phyloP scores from a whole-genome alignment of 2,329 filamentous ascomycete species.

The Lasiodiplodia sp. region DNA sequence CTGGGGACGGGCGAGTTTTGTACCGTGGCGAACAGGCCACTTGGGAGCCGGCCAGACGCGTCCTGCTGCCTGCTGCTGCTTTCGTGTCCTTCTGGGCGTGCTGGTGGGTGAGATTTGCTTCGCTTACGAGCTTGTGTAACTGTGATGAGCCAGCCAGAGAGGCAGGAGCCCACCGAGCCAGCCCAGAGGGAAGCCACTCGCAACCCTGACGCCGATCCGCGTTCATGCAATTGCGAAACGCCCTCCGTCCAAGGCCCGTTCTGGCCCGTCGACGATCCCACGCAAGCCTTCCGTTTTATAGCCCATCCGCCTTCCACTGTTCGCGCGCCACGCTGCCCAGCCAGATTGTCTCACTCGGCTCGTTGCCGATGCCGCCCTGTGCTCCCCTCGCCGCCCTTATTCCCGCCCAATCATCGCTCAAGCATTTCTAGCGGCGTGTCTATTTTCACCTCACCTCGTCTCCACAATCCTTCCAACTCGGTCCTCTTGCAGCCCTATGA shows the following conservation, averaged over 20 bases:
- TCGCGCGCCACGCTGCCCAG: background rate
- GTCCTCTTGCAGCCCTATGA: background rate
- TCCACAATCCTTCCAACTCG: background rate
- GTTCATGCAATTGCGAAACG: slow-evolving; percentile 26
- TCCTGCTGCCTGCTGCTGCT: background rate
- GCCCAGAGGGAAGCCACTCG: slow-evolving; percentile 2
- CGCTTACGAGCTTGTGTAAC: slow-evolving; percentile 26
- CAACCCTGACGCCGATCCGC: slow-evolving; percentile 17
- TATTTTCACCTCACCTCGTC: slow-evolving; percentile 20
- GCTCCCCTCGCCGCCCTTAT: slow-evolving; percentile 12
- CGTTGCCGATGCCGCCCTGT: slow-evolving; percentile 12
- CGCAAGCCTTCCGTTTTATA: background rate
- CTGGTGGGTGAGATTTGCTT: background rate
- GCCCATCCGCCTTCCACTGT: background rate
- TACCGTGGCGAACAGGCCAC: background rate
- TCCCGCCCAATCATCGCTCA: slow-evolving; percentile 10
- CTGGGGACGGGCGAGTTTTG: background rate
- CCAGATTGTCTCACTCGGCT: slow-evolving; percentile 1
- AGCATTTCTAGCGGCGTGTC: slow-evolving; percentile 6
- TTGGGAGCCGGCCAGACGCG: background rate
- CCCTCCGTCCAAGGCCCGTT: slow-evolving; percentile 3
- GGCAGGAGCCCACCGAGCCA: slow-evolving; percentile 20
- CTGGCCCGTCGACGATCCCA: slow-evolving; percentile 15
- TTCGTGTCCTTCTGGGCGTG: background rate
- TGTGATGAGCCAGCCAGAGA: slow-evolving; percentile 11